Evolutionary conservation across 192 early-diverging fungal species (phyloP).

Genomic region (Mortierella alpina): DNA sequence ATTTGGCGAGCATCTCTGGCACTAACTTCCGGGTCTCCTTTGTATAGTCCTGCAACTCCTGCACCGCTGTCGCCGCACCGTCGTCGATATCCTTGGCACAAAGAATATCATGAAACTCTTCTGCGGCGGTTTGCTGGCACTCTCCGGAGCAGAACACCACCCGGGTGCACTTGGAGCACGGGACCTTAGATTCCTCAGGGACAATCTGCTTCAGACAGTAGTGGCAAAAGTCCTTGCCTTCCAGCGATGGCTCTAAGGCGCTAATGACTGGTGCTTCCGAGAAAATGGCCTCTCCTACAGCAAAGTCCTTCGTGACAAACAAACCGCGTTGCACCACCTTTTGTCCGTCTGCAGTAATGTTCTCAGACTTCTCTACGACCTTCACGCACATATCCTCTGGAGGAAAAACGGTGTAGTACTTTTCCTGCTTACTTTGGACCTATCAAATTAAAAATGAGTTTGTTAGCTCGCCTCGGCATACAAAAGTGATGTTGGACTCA

Average conservation of each 20-base stretch:
- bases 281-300: conserved; percentile 79
- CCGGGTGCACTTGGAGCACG: conserved; percentile 68
- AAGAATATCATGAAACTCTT: conserved; percentile 73
- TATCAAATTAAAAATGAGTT: conserved; percentile 7
- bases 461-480: not conserved
- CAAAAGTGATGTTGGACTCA: not conserved
- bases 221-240: conserved; percentile 75
- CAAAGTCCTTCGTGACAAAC: conserved; percentile 75
- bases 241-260: conserved; percentile 71
- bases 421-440: conserved; percentile 74
- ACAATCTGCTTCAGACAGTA: conserved; percentile 76
- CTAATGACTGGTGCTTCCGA: conserved; percentile 79
- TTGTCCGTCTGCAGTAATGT: conserved; percentile 58
- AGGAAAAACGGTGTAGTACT: conserved; percentile 89
- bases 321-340: conserved; percentile 76
- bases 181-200: conserved; percentile 36
- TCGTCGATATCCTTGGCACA: conserved; percentile 51
- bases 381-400: conserved; percentile 75
- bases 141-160: conserved; percentile 75
- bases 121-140: conserved; percentile 68
- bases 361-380: conserved; percentile 73
- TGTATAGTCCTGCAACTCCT: conserved; percentile 55
- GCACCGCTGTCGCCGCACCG: conserved; percentile 49
- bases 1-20: conserved; percentile 84
- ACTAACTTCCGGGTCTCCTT: conserved; percentile 59